Evolutionary conservation across 2,329 filamentous ascomycete species (phyloP), one percentile per base, ranked within the genome.

Genomic region (Sporothrix luriei): DNA sequence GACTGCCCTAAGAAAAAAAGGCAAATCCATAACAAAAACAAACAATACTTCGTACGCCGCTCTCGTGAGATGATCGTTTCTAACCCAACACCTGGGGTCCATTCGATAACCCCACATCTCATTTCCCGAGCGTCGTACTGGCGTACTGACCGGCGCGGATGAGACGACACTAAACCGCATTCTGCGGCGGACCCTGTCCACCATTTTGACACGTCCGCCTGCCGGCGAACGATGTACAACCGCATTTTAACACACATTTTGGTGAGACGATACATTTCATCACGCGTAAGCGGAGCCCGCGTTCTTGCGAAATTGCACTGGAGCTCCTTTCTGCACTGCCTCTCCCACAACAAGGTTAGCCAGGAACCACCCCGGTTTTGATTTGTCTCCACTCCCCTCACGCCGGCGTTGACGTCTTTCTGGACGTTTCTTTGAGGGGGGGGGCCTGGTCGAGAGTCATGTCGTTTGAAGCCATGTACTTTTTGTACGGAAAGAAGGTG

Each of bases 61-160:
- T 19, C 52, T 55, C 52, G 52, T 55, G 19, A 55, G 38, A 61
- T 43, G 19, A 61, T 61, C 33, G 14, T 43, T 40, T 43, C 19
- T 29, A 14, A 24, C 55, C 29, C 55, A 40, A 33, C 26, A n/a
- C 38, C 21, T 67, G 65, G 33, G 16, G 11, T 5, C 33, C 49
- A 26, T 55, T 64, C 40, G 40, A 7, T 48, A 67, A 55, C 38
- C 49, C 33, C 52, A 55, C 65, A 67, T 57, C 55, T 68, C 66
- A 68, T 68, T 68, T 68, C 62, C 66, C 66, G 46, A 59, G 52
- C 52, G 66, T 68, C 52, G 66, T 49, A 43, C 40, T 43, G 11
- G 33, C 1, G 40, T 14, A 59, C 26, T 51, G 40, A 51, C 43
- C 24, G 51, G 43, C 61, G 40, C n/a, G 19, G 26, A 51, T n/a